Evolutionary conservation across 257 asterid genomes (phyloP).

Genomic region (Eucommia ulmoides): DNA sequence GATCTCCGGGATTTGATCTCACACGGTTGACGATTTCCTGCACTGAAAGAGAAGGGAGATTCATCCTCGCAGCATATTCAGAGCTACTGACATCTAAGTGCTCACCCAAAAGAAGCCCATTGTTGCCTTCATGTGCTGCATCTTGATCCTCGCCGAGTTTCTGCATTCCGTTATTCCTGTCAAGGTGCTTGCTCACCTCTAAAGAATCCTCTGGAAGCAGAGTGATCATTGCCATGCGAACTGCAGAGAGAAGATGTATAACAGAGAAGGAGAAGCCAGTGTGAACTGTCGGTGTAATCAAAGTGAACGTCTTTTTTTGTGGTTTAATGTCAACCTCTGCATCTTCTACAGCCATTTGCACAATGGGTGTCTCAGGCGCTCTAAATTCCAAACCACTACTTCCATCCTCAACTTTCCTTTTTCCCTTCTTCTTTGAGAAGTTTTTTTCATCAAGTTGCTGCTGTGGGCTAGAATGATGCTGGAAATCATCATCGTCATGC

Average conservation of each 20-base stretch:
- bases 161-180: constrained; percentile 32
- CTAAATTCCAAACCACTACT: constrained; percentile 35
- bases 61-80: constrained; percentile 32
- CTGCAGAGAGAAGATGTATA: constrained; percentile 92
- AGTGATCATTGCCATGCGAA: constrained; percentile 76
- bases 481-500: constrained; percentile 29
- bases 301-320: constrained; percentile 60
- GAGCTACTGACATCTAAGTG: constrained; percentile 27
- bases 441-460: constrained; percentile 35
- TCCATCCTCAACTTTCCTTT: constrained; percentile 41
- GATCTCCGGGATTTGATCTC: constrained; percentile 83
- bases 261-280: constrained; percentile 86
- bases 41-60: constrained; percentile 57
- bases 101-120: constrained; percentile 24
- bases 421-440: constrained; percentile 53
- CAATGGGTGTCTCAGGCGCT: constrained; percentile 32
- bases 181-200: constrained; percentile 32
- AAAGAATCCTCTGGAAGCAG: constrained; percentile 62
- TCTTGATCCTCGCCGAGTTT: constrained; percentile 36
- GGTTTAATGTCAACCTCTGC: constrained; percentile 52
- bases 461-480: constrained; percentile 33
- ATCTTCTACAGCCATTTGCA: constrained; percentile 41
- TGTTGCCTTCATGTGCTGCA: constrained; percentile 28
- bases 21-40: constrained; percentile 85
- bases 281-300: constrained; percentile 81